phyloP scores from a whole-genome alignment of 768 basidiomycete species.

The Phlebiopsis gigantea region DNA sequence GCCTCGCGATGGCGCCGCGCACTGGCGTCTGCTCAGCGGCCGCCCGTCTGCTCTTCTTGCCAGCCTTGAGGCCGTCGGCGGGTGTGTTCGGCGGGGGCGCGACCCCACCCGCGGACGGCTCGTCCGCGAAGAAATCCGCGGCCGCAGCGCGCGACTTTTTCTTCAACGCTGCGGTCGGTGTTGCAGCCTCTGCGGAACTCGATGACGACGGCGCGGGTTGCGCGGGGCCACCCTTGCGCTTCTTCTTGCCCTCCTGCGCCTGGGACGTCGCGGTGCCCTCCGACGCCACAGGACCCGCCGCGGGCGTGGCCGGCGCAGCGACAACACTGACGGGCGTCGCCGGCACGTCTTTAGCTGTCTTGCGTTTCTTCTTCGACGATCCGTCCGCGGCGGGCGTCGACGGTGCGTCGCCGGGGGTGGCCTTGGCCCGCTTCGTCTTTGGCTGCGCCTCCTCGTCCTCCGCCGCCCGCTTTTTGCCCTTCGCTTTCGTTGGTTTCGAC shows the following conservation, averaged over 20 bases:
- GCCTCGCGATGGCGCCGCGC: background rate
- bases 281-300: constrained; percentile 1
- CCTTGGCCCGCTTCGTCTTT: constrained; percentile 38
- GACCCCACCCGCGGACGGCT: constrained; percentile 4
- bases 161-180: constrained; percentile 13
- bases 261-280: background rate
- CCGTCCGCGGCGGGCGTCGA: background rate
- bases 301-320: background rate
- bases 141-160: constrained; percentile 20
- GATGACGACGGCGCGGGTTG: constrained; percentile 3
- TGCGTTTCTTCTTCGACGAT: background rate
- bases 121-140: constrained; percentile 23
- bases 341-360: background rate
- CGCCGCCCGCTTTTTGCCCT: constrained; percentile 31
- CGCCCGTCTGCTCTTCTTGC: constrained; percentile 1
- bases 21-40: background rate
- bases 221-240: constrained; percentile 15
- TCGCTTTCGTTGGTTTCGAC: too few relatives aligned
- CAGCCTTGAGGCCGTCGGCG: constrained; percentile 19
- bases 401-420: background rate
- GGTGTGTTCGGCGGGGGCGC: constrained; percentile 21
- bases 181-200: constrained; percentile 4
- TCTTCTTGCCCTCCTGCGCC: constrained; percentile 18
- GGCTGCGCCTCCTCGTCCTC: constrained; percentile 32
- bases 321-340: background rate